Conservation (phyloP, 768 basidiomycete species). For the Boletus rubroflammeus region DNA sequence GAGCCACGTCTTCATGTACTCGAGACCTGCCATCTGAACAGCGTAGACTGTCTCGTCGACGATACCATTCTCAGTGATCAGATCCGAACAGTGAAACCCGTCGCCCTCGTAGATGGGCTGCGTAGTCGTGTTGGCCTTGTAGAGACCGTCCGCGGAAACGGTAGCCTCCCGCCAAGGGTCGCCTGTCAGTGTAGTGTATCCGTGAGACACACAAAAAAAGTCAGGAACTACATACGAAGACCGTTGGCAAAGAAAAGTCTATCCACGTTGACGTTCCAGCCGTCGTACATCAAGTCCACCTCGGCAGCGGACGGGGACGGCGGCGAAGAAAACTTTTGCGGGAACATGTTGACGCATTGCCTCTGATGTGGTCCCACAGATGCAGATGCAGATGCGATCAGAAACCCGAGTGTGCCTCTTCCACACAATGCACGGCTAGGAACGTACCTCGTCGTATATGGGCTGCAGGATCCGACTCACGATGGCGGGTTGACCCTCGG, state of each 20-base stretch:
- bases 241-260: conserved; percentile 71
- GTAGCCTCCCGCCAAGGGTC: conserved; percentile 75
- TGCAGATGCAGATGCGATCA: not conserved
- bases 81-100: conserved; percentile 69
- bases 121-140: conserved; percentile 42
- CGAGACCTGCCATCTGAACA: conserved; percentile 53
- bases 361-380: conserved; percentile 38
- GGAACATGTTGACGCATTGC: conserved; percentile 70
- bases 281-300: conserved; percentile 51
- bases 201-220: too few relatives aligned
- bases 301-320: conserved; percentile 40
- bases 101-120: conserved; percentile 58
- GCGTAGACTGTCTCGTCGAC: conserved; percentile 49
- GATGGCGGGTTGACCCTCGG: conserved; percentile 32
- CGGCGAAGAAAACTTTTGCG: conserved; percentile 48
- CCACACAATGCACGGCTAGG: not conserved
- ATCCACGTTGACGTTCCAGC: conserved; percentile 58
- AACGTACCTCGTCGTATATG: conserved; percentile 25
- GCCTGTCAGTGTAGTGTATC: too few relatives aligned
- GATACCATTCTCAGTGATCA: conserved; percentile 38
- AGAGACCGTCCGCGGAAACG: conserved; percentile 51
- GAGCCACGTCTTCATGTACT: conserved; percentile 58
- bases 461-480: conserved; percentile 34
- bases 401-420: not conserved
- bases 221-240: conserved; percentile 42